Conservation (phyloP, 805 yeast genomes). For the Lachancea mirantina region DNA sequence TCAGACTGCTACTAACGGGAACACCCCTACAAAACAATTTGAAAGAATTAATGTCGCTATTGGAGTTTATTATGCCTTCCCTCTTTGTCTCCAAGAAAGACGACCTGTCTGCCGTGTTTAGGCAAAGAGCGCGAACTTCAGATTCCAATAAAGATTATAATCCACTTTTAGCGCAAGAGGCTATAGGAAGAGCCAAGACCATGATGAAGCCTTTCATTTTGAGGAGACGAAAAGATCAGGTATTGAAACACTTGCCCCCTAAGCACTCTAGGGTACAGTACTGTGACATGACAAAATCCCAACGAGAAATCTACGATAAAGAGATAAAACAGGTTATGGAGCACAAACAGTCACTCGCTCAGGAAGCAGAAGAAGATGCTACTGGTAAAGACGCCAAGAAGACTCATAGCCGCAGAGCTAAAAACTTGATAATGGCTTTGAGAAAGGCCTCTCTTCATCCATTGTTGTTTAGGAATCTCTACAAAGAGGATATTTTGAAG, state of each 20-base stretch:
- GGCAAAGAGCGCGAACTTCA: constrained; percentile 75
- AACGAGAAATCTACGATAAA: constrained; percentile 51
- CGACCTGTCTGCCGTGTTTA: constrained; percentile 74
- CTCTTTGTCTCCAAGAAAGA: constrained; percentile 76
- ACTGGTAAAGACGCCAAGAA: constrained; percentile 19
- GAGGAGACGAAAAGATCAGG: constrained; percentile 88
- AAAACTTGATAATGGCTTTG: constrained; percentile 77
- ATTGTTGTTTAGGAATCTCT: constrained; percentile 63
- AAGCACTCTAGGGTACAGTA: constrained; percentile 57
- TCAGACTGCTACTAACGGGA: constrained; percentile 85
- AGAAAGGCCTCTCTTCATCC: constrained; percentile 95
- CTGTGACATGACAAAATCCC: constrained; percentile 56
- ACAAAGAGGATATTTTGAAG: constrained; percentile 45
- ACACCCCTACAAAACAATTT: constrained; percentile 94
- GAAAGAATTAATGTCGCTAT: constrained; percentile 79
- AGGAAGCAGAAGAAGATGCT: constrained; percentile 24
- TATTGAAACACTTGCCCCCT: constrained; percentile 77
- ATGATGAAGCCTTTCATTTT: constrained; percentile 98
- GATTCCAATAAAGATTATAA: constrained; percentile 48
- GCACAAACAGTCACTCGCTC: constrained; percentile 25
- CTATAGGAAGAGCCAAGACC: constrained; percentile 86
- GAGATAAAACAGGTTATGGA: constrained; percentile 42
- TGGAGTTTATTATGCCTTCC: constrained; percentile 84
- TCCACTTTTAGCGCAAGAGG: constrained; percentile 82
- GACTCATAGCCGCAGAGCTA: constrained; percentile 30